These are phyloP conservation scores for Corchorus olitorius DNA, from an alignment of 345 rosid genomes.

Conservation along the genomic window DNA sequence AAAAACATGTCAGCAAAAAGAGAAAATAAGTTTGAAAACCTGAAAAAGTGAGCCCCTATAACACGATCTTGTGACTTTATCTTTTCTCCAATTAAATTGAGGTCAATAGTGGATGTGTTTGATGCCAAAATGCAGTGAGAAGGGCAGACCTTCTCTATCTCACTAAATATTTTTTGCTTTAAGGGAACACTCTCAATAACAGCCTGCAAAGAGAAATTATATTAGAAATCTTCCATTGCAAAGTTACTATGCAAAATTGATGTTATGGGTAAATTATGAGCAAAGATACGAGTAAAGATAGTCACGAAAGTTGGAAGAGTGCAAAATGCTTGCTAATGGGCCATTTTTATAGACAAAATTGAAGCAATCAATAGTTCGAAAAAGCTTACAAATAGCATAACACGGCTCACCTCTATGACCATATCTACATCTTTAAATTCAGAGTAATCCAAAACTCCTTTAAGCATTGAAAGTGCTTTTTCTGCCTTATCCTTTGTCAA, in stretches of 20 bases:
- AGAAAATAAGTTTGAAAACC: constrained; percentile 39
- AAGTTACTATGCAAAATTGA: not conserved
- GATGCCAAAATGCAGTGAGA: constrained; percentile 89
- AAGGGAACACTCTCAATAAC: constrained; percentile 77
- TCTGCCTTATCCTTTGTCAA: constrained; percentile 68
- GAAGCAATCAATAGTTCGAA: not conserved
- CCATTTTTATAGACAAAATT: not conserved
- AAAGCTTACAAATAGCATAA: not conserved
- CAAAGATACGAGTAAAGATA: not conserved
- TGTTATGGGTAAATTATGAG: no score
- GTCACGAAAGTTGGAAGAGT: constrained; percentile 1
- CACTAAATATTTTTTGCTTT: constrained; percentile 88
- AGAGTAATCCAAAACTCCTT: constrained; percentile 77
- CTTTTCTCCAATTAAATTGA: constrained; percentile 75
- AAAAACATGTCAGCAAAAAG: not conserved
- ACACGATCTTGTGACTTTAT: constrained; percentile 78
- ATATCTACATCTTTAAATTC: constrained; percentile 88
- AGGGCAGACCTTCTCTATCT: constrained; percentile 81
- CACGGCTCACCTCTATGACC: constrained; percentile 80
- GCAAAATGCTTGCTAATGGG: not conserved
- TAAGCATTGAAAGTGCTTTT: constrained; percentile 74
- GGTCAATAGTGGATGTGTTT: constrained; percentile 88
- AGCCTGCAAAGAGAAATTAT: constrained; percentile 59
- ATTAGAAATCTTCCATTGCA: constrained; percentile 11
- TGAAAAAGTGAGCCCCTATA: constrained; percentile 96